Percentiles rank a stretch among this genome's conserved stretches.
These are phyloP conservation scores for Candida loeiensis DNA, from an alignment of 805 yeast species.

Conservation along the genomic window DNA sequence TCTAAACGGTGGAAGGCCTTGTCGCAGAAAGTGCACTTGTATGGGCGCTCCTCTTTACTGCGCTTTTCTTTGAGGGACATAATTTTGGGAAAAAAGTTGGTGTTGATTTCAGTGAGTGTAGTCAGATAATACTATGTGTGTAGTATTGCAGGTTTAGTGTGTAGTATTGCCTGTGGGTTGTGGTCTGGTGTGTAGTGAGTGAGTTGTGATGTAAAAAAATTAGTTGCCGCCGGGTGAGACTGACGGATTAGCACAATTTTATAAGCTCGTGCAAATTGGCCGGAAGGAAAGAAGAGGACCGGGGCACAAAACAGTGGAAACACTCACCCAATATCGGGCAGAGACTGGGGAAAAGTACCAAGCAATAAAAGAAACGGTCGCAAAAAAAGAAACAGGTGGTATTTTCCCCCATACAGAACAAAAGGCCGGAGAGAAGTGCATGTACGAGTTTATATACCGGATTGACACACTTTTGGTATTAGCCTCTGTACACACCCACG, in stretches of 20 bases:
- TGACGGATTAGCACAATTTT: background rate
- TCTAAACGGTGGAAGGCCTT: slow-evolving; percentile 74
- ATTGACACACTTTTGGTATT: background rate
- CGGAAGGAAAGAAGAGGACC: background rate
- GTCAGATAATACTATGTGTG: too few relatives aligned
- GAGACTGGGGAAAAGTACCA: background rate
- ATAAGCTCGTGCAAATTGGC: background rate
- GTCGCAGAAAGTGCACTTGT: slow-evolving; percentile 69
- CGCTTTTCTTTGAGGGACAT: slow-evolving; percentile 14
- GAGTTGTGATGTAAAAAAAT: background rate
- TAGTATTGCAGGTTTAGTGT: too few relatives aligned
- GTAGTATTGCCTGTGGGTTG: too few relatives aligned
- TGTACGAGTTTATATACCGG: background rate
- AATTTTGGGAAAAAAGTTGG: background rate
- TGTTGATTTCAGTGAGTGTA: too few relatives aligned
- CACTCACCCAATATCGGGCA: slow-evolving; percentile 1
- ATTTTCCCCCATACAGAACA: background rate
- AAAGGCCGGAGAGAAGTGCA: background rate
- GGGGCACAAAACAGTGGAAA: slow-evolving; percentile 1
- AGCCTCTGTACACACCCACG: background rate
- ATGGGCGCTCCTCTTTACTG: slow-evolving; percentile 39
- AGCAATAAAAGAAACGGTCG: slow-evolving; percentile 1
- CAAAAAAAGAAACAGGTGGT: slow-evolving; percentile 1
- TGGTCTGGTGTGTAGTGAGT: too few relatives aligned
- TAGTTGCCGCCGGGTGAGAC: background rate